Percentiles rank a stretch among this genome's conserved stretches.
Conservation (phyloP, 371 early-diverging fungal species). For the Nematocida major region DNA sequence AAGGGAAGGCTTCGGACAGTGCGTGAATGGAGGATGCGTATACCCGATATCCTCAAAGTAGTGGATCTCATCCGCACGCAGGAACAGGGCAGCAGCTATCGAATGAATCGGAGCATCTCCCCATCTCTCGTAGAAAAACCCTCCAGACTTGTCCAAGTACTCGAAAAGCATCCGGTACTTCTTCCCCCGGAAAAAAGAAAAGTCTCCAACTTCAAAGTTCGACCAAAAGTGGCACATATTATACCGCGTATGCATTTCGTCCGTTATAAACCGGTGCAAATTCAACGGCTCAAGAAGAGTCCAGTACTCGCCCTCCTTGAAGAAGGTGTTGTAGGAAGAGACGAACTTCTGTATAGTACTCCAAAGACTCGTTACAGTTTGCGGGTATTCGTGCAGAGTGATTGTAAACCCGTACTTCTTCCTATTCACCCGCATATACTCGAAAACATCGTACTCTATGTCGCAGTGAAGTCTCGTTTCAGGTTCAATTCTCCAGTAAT, state of each 20-base stretch:
- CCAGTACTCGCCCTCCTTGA: slow-evolving; percentile 31
- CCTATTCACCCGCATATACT: slow-evolving; percentile 68
- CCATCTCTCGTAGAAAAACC: slow-evolving; percentile 86
- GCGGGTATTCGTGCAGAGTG: slow-evolving; percentile 70
- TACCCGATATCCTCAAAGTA: slow-evolving; percentile 72
- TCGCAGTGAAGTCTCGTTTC: slow-evolving; percentile 75
- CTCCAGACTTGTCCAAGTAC: slow-evolving; percentile 73
- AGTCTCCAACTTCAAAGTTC: slow-evolving; percentile 84
- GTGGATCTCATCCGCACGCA: slow-evolving; percentile 70
- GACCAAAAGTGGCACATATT: slow-evolving; percentile 83
- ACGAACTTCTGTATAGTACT: slow-evolving; percentile 66
- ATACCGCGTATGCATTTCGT: slow-evolving; percentile 60
- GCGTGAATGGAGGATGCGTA: slow-evolving; percentile 63
- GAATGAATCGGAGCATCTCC: slow-evolving; percentile 90
- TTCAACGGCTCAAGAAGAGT: slow-evolving; percentile 18
- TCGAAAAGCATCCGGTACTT: slow-evolving; percentile 72
- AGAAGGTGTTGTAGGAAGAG: slow-evolving; percentile 32
- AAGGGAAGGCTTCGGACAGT: slow-evolving; percentile 60
- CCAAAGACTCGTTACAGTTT: slow-evolving; percentile 77
- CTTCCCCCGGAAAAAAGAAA: slow-evolving; percentile 71
- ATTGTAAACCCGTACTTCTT: slow-evolving; percentile 75
- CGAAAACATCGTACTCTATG: slow-evolving; percentile 76
- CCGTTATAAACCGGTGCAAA: slow-evolving; percentile 48
- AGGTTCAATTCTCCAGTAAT: slow-evolving; percentile 92
- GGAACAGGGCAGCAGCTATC: slow-evolving; percentile 69